Percentiles rank a stretch among this genome's conserved stretches.
Conservation (phyloP, 352 stramenopile species). For the Phytophthora constricta region DNA sequence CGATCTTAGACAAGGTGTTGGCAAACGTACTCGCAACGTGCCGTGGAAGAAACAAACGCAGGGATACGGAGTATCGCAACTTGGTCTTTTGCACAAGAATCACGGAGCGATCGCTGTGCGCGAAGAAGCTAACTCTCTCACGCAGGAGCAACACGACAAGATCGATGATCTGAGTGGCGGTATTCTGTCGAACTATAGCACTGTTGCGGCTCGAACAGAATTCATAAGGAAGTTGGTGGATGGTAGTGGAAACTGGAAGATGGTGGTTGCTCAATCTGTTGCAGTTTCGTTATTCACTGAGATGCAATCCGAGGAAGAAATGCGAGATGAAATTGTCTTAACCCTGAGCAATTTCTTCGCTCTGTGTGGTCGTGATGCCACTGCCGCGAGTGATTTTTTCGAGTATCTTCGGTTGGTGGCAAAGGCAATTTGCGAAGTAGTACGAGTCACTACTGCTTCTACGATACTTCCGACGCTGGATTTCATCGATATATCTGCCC, state of each 20-base stretch:
- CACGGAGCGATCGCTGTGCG: slow-evolving; percentile 4
- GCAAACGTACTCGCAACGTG: slow-evolving; percentile 18
- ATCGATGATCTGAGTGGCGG: slow-evolving; percentile 35
- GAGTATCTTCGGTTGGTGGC: slow-evolving; percentile 35
- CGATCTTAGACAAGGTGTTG: slow-evolving; percentile 35
- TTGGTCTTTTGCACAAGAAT: slow-evolving; percentile 48
- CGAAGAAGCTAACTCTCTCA: slow-evolving; percentile 25
- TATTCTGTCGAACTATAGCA: slow-evolving; percentile 31
- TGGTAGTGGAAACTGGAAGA: slow-evolving; percentile 33
- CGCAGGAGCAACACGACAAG: slow-evolving; percentile 34
- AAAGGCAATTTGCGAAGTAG: slow-evolving; percentile 20
- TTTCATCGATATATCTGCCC: slow-evolving; percentile 33
- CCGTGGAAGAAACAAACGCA: slow-evolving; percentile 12
- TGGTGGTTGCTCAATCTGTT: slow-evolving; percentile 31
- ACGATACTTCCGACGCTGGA: slow-evolving; percentile 8
- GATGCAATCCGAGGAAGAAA: too few species aligned
- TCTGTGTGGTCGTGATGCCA: slow-evolving; percentile 25
- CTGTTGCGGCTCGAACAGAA: slow-evolving; percentile 13
- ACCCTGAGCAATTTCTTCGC: slow-evolving; percentile 30
- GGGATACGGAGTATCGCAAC: slow-evolving; percentile 36
- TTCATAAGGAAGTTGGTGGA: slow-evolving; percentile 28
- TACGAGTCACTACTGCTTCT: slow-evolving; percentile 6
- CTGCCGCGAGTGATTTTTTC: slow-evolving; percentile 22
- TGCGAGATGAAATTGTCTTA: slow-evolving; percentile 15
- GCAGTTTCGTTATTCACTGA: slow-evolving; percentile 32